A percentile compares a stretch with the other conserved stretches of the same genome.
These are phyloP conservation scores for Purpureocillium lavendulum DNA, from an alignment of 2,329 filamentous ascomycete genomes.

Conservation along the genomic window DNA sequence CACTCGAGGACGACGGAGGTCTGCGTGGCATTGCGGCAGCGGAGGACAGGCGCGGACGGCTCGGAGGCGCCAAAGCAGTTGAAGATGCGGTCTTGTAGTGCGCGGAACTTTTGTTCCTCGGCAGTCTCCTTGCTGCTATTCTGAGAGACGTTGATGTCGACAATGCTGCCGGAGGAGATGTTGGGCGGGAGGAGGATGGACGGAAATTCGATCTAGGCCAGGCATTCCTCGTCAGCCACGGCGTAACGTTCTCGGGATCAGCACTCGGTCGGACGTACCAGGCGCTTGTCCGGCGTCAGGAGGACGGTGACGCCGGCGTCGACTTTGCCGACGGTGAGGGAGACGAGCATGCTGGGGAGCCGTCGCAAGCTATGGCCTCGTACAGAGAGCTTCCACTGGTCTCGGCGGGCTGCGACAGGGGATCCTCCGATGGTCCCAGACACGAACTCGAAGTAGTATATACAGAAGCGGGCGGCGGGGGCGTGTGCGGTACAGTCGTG, in stretches of 20 bases:
- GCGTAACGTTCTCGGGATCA: no score
- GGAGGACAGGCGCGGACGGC: conserved; percentile 68
- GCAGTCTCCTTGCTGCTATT: conserved; percentile 72
- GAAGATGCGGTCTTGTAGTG: conserved; percentile 85
- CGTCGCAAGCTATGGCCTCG: background rate
- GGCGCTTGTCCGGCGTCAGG: conserved; percentile 89
- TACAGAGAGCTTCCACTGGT: background rate
- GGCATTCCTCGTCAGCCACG: no score
- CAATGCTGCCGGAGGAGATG: conserved; percentile 92
- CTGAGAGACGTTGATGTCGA: conserved; percentile 91
- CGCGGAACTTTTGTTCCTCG: conserved; percentile 67
- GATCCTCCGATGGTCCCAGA: no score
- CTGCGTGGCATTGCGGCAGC: conserved; percentile 94
- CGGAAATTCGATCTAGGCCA: conserved; percentile 85
- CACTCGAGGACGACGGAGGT: conserved; percentile 98
- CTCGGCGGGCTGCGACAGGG: background rate
- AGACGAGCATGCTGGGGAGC: conserved; percentile 71
- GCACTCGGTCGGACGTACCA: no score
- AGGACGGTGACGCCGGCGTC: conserved; percentile 97
- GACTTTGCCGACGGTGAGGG: conserved; percentile 97
- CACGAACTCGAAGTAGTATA: no score
- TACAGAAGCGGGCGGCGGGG: no score
- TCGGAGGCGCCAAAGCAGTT: conserved; percentile 74
- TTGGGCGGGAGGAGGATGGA: conserved; percentile 93
- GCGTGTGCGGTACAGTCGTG: no score